A percentile compares a stretch with the other conserved stretches of the same genome.
Conservation (phyloP, 257 asterid genomes). For the Salvia splendens region DNA sequence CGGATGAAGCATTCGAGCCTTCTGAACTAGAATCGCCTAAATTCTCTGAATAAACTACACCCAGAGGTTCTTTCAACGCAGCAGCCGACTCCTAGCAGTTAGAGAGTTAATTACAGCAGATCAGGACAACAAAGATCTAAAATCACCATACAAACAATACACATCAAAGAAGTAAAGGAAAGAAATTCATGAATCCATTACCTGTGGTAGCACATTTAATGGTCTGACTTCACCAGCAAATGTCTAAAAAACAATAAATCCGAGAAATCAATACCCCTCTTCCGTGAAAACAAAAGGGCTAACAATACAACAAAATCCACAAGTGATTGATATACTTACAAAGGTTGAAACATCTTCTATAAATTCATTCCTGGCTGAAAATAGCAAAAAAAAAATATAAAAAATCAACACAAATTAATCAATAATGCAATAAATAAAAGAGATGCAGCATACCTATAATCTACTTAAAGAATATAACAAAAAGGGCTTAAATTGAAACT, state of each 20-base stretch:
- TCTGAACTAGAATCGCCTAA: slow-evolving; percentile 41
- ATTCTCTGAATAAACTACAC: slow-evolving; percentile 58
- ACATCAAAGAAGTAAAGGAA: slow-evolving; percentile 14
- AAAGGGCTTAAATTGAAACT: background rate
- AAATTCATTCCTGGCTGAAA: slow-evolving; percentile 66
- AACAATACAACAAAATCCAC: slow-evolving; percentile 8
- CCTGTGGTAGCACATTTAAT: slow-evolving; percentile 82
- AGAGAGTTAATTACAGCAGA: slow-evolving; percentile 19
- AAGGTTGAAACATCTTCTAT: slow-evolving; percentile 73
- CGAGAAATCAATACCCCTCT: slow-evolving; percentile 26
- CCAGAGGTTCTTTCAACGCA: slow-evolving; percentile 60
- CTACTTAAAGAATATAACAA: background rate
- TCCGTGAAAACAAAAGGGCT: background rate
- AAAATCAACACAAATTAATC: slow-evolving; percentile 33
- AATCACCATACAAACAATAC: background rate
- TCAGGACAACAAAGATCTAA: slow-evolving; percentile 36
- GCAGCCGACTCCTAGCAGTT: slow-evolving; percentile 61
- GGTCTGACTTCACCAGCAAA: slow-evolving; percentile 76
- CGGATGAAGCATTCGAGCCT: slow-evolving; percentile 39
- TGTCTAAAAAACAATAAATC: slow-evolving; percentile 45
- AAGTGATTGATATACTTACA: slow-evolving; percentile 50
- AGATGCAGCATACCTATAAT: background rate
- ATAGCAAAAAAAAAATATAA: slow-evolving; percentile 5
- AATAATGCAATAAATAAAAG: slow-evolving; percentile 17
- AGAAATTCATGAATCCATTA: slow-evolving; percentile 39